Evolutionary conservation across 768 basidiomycete genomes (phyloP).

Genomic region (Boletellus emodensis): DNA sequence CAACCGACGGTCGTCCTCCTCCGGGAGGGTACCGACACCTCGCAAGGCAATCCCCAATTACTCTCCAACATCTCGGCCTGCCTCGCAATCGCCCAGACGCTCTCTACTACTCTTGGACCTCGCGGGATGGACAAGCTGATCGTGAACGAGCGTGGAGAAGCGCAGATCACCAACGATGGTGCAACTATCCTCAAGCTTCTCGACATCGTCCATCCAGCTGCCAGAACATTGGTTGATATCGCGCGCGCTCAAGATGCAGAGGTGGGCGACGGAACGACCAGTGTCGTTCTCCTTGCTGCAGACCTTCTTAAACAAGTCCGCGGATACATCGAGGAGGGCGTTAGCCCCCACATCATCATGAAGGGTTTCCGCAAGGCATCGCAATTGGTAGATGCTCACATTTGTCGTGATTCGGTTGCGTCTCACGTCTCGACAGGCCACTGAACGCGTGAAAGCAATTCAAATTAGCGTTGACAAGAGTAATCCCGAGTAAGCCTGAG

Average conservation of each 20-base stretch:
- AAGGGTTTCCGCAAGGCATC: conserved; percentile 90
- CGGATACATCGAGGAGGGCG: conserved; percentile 91
- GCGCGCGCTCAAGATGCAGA: conserved; percentile 98
- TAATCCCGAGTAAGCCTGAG: conserved; percentile 73
- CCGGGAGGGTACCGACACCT: conserved; percentile 93
- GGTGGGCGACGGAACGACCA: conserved; percentile 97
- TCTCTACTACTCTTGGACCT: conserved; percentile 94
- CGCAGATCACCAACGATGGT: conserved; percentile 99
- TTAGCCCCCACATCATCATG: conserved; percentile 96
- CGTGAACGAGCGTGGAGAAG: conserved; percentile 88
- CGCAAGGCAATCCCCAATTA: conserved; percentile 89
- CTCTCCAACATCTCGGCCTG: conserved; percentile 97
- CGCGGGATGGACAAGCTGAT: conserved; percentile 99
- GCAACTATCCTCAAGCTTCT: conserved; percentile 97
- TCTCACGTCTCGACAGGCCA: conserved; percentile 49
- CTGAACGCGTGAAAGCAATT: conserved; percentile 82
- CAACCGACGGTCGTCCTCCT: conserved; percentile 98
- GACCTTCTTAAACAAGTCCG: conserved; percentile 92
- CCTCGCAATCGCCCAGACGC: conserved; percentile 86
- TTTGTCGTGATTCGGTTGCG: conserved; percentile 6
- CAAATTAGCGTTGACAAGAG: conserved; percentile 89
- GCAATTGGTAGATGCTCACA: conserved; percentile 59
- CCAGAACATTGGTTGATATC: conserved; percentile 96
- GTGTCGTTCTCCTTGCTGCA: conserved; percentile 89
- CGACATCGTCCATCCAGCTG: conserved; percentile 97